Conservation (phyloP, 2,329 filamentous ascomycete species). For the Penicillium decumbens region DNA sequence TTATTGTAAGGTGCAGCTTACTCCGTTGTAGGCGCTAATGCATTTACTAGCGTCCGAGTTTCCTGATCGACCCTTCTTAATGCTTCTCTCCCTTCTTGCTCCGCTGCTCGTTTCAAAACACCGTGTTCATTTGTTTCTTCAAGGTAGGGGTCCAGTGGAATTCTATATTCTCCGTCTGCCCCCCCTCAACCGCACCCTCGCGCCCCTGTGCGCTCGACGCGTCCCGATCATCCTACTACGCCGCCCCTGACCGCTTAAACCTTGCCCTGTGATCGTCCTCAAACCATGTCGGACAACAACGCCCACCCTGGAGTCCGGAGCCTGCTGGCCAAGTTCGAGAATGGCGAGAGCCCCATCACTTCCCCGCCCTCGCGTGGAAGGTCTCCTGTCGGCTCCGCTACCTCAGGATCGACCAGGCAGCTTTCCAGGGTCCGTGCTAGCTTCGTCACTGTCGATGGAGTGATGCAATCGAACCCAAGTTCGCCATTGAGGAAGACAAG, state of each 20-base stretch:
- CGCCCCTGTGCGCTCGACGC: conserved; percentile 9
- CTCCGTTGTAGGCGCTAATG: conserved; percentile 17
- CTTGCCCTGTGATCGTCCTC: neutral
- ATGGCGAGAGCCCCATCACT: conserved; percentile 55
- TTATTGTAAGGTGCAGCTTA: conserved; percentile 6
- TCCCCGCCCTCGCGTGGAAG: conserved; percentile 66
- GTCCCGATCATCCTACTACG: conserved; percentile 9
- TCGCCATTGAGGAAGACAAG: conserved; percentile 42
- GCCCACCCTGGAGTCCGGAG: conserved; percentile 58
- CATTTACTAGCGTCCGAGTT: conserved; percentile 16
- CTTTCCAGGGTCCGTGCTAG: conserved; percentile 70
- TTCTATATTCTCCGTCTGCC: neutral
- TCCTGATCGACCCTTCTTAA: conserved; percentile 17
- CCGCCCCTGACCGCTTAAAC: conserved; percentile 19
- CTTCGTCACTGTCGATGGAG: conserved; percentile 66
- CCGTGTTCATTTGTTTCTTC: conserved; percentile 12
- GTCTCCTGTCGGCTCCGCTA: conserved; percentile 54
- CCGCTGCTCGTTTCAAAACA: conserved; percentile 9
- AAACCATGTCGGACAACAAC: conserved; percentile 24
- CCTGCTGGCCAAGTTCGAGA: conserved; percentile 77
- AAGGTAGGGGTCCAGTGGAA: neutral
- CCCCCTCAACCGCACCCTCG: conserved; percentile 1
- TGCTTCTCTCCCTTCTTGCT: conserved; percentile 10
- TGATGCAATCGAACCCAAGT: conserved; percentile 40
- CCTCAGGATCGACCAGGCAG: conserved; percentile 49